Evolutionary conservation across 495 filamentous ascomycete species (phyloP).

Genomic region (Penicillium bialowiezense): DNA sequence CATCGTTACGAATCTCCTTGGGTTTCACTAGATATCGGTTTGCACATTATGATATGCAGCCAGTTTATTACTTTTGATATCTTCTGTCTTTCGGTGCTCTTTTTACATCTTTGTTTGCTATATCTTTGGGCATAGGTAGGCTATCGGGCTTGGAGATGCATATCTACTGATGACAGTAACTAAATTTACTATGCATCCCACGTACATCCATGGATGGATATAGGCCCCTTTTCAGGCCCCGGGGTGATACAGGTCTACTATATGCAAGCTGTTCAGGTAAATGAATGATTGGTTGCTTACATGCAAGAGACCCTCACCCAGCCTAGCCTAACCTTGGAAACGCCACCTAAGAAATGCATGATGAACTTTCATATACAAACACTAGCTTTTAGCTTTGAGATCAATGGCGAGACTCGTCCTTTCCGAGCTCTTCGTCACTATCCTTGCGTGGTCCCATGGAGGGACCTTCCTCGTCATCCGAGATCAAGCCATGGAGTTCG

Average conservation of each 20-base stretch:
- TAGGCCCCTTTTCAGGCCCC: too few relatives aligned
- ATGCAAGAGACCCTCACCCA: not conserved
- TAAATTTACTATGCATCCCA: too few relatives aligned
- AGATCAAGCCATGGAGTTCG: conserved; percentile 86
- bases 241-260: too few relatives aligned
- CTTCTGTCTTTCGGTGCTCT: too few relatives aligned
- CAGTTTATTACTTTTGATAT: too few relatives aligned
- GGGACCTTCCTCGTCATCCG: conserved; percentile 59
- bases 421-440: conserved; percentile 38
- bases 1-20: conserved; percentile 2
- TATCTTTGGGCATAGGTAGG: too few relatives aligned
- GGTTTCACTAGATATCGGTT: not conserved
- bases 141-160: too few relatives aligned
- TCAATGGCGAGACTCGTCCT: conserved; percentile 19
- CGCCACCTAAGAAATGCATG: conserved; percentile 5
- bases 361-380: not conserved
- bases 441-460: conserved; percentile 29
- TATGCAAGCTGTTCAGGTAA: too few relatives aligned
- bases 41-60: too few relatives aligned
- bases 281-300: not conserved
- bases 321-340: conserved; percentile 1
- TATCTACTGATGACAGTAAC: too few relatives aligned
- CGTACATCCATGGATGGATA: too few relatives aligned
- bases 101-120: too few relatives aligned
- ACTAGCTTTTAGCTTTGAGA: not conserved